Conservation (phyloP, 306 rosid species). For the Prosopis cineraria region DNA sequence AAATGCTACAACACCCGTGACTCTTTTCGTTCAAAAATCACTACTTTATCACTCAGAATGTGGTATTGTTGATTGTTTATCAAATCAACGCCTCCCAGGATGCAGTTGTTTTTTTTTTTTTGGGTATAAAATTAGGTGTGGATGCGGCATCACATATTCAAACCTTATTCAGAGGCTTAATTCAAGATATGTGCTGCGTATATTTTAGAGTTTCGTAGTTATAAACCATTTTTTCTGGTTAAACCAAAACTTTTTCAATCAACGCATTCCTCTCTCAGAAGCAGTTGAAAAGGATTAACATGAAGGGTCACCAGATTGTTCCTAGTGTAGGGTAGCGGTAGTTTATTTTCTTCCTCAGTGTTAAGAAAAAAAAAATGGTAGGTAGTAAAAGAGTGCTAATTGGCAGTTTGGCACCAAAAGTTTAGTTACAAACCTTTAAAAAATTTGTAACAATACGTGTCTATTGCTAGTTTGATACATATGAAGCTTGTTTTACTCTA, state of each 20-base stretch:
- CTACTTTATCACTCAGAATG: background rate
- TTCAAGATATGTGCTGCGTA: background rate
- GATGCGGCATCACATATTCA: background rate
- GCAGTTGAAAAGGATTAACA: too few species aligned
- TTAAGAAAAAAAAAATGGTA: background rate
- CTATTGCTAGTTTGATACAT: background rate
- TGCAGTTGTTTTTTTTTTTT: background rate
- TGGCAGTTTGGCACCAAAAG: background rate
- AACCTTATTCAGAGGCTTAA: background rate
- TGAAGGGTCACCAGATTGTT: too few species aligned
- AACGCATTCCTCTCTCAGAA: background rate
- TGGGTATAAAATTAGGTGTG: background rate
- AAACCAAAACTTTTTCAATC: background rate
- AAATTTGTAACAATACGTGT: background rate
- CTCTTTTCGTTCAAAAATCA: background rate
- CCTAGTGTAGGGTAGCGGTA: too few species aligned
- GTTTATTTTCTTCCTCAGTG: too few species aligned
- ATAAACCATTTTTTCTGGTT: background rate
- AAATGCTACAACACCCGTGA: background rate
- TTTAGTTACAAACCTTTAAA: background rate
- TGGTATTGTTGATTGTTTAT: background rate
- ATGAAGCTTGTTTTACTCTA: background rate
- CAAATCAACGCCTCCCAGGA: background rate
- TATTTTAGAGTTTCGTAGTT: background rate
- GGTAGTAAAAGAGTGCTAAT: background rate